Percentiles rank a stretch among this genome's conserved stretches.
phyloP scores from a whole-genome alignment of 495 filamentous ascomycete genomes.

The Hypoxylon rickii region DNA sequence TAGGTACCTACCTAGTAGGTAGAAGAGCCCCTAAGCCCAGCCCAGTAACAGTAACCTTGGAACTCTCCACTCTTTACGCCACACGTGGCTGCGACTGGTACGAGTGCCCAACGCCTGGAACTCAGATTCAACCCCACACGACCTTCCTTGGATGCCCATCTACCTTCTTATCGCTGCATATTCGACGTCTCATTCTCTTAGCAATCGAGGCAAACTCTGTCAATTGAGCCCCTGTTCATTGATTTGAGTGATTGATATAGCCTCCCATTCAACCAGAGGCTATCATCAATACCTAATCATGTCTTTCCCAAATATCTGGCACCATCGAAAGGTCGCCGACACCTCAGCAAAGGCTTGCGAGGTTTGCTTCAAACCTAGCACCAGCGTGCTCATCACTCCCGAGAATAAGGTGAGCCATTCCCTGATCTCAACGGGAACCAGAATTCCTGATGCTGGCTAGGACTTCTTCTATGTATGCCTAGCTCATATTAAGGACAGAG shows the following conservation, averaged over 20 bases:
- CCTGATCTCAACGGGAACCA: constrained; percentile 1
- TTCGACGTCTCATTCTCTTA: no score
- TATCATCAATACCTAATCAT: no score
- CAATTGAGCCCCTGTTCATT: no score
- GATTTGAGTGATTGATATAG: no score
- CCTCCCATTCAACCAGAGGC: no score
- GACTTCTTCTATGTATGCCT: constrained; percentile 95
- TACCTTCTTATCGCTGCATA: no score
- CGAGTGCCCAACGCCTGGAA: neutral
- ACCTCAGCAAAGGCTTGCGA: constrained; percentile 79
- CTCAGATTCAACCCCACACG: no score
- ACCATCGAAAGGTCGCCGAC: constrained; percentile 87
- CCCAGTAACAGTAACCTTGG: neutral
- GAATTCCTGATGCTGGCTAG: constrained; percentile 49
- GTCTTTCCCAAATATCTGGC: constrained; percentile 79
- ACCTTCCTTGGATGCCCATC: no score
- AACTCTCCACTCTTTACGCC: neutral
- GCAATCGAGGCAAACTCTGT: no score
- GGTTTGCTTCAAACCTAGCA: constrained; percentile 88
- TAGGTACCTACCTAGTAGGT: no score
- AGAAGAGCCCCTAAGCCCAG: no score
- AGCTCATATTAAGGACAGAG: constrained; percentile 79
- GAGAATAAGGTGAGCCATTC: constrained; percentile 75
- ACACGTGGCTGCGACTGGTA: constrained; percentile 1
- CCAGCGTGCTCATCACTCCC: constrained; percentile 84